Conservation (phyloP, 768 basidiomycete species). For the Naganishia antarctica region DNA sequence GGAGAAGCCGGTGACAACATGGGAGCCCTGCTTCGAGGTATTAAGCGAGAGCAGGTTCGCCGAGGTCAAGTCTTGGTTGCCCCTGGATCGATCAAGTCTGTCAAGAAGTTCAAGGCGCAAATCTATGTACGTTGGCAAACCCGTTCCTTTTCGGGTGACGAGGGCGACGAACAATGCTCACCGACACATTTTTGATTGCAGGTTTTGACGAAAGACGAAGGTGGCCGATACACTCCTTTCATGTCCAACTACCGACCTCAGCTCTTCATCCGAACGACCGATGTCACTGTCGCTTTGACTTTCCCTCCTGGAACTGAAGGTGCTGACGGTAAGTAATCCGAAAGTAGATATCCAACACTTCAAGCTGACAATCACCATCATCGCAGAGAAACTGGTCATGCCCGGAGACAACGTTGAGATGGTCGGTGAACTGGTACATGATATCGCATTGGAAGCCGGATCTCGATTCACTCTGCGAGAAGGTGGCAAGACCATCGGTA, state of each 20-base stretch:
- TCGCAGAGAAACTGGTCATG: constrained; percentile 62
- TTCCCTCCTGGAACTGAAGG: constrained; percentile 82
- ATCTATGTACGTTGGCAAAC: constrained; percentile 58
- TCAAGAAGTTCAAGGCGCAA: constrained; percentile 89
- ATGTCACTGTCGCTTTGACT: constrained; percentile 75
- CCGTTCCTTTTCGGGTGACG: neutral
- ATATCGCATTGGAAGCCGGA: constrained; percentile 83
- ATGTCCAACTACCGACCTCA: constrained; percentile 91
- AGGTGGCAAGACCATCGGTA: constrained; percentile 90
- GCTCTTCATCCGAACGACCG: constrained; percentile 90
- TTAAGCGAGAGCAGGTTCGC: constrained; percentile 91
- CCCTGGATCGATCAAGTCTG: constrained; percentile 87
- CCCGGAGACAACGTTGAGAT: constrained; percentile 97
- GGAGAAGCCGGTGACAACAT: constrained; percentile 99
- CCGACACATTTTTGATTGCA: constrained; percentile 42
- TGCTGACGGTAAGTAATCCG: constrained; percentile 76
- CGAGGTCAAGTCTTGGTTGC: constrained; percentile 87
- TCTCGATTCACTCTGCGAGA: constrained; percentile 90
- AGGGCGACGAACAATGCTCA: no score
- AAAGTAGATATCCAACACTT: constrained; percentile 41
- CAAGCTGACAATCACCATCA: neutral
- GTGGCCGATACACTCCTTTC: constrained; percentile 60
- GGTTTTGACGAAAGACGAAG: constrained; percentile 84
- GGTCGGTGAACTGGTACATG: constrained; percentile 72
- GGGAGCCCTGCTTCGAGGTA: constrained; percentile 91